phyloP scores from a whole-genome alignment of 805 yeast genomes.

The Wickerhamiella domercqiae region DNA sequence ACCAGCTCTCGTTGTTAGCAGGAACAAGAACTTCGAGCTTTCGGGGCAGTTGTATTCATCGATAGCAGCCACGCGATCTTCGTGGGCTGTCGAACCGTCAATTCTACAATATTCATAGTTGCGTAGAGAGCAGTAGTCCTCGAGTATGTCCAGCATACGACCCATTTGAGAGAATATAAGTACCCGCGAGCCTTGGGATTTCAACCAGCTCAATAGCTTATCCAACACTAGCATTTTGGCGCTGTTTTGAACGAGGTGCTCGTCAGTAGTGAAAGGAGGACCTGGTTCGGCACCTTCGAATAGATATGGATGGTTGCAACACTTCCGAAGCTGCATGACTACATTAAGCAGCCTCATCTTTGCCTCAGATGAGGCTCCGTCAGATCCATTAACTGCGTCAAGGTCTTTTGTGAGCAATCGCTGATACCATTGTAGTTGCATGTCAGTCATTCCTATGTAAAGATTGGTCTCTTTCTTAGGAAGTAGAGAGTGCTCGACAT shows the following conservation, averaged over 20 bases:
- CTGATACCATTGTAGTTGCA: constrained; percentile 88
- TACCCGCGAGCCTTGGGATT: constrained; percentile 73
- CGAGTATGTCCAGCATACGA: constrained; percentile 73
- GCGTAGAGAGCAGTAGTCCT: constrained; percentile 77
- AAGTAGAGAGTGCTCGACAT: constrained; percentile 77
- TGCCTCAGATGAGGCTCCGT: constrained; percentile 37
- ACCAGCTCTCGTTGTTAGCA: constrained; percentile 90
- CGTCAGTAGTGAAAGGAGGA: constrained; percentile 92
- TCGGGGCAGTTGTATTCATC: constrained; percentile 78
- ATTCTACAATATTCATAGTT: constrained; percentile 81
- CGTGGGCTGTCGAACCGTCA: constrained; percentile 88
- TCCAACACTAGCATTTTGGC: constrained; percentile 87
- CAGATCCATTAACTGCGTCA: constrained; percentile 89
- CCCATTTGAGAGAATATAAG: constrained; percentile 90
- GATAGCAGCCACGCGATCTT: constrained; percentile 80
- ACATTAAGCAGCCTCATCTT: constrained; percentile 81
- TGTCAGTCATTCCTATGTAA: constrained; percentile 90
- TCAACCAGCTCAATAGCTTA: constrained; percentile 57
- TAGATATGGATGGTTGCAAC: constrained; percentile 92
- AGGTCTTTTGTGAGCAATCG: constrained; percentile 77
- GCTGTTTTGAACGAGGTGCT: constrained; percentile 71
- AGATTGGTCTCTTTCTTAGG: constrained; percentile 84
- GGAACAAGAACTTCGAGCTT: constrained; percentile 65
- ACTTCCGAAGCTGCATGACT: constrained; percentile 91
- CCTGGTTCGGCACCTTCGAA: constrained; percentile 99